Percentiles rank a stretch among this genome's conserved stretches.
Conservation (phyloP, 345 rosid species). For the Arabidopsis suecica region DNA sequence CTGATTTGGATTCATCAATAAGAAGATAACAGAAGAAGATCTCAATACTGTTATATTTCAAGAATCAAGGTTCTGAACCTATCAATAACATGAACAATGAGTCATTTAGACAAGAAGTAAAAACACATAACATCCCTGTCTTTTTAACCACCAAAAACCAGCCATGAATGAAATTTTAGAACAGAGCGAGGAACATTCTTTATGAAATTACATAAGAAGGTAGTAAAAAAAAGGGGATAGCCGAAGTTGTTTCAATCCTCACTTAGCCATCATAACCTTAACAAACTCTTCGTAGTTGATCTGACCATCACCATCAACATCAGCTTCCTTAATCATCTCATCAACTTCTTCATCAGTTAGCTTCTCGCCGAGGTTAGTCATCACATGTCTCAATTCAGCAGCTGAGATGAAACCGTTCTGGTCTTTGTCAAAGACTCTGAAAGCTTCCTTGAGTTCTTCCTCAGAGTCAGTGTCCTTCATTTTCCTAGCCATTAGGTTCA, state of each 20-base stretch:
- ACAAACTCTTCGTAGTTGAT: constrained; percentile 88
- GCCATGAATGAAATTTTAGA: constrained; percentile 31
- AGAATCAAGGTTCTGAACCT: constrained; percentile 5
- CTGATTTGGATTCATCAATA: background rate
- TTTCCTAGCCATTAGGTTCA: constrained; percentile 83
- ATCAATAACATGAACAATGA: constrained; percentile 11
- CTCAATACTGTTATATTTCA: background rate
- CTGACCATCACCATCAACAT: constrained; percentile 90
- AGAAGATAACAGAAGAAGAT: background rate
- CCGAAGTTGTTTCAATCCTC: constrained; percentile 9
- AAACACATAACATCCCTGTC: constrained; percentile 30
- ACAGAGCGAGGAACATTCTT: constrained; percentile 21
- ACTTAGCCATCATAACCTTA: constrained; percentile 94
- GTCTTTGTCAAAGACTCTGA: constrained; percentile 82
- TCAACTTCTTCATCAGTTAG: constrained; percentile 85
- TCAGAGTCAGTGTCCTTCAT: constrained; percentile 89
- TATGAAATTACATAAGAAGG: constrained; percentile 3
- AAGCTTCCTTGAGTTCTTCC: constrained; percentile 89
- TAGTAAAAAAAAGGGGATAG: background rate
- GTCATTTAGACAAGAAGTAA: constrained; percentile 7
- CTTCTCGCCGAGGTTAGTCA: constrained; percentile 90
- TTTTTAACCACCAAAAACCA: constrained; percentile 26
- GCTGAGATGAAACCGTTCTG: constrained; percentile 89
- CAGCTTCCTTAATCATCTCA: constrained; percentile 89
- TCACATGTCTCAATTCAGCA: constrained; percentile 84